Percentiles rank a stretch among this genome's conserved stretches.
phyloP scores from a whole-genome alignment of 345 rosid species.

The Citrus inodora region DNA sequence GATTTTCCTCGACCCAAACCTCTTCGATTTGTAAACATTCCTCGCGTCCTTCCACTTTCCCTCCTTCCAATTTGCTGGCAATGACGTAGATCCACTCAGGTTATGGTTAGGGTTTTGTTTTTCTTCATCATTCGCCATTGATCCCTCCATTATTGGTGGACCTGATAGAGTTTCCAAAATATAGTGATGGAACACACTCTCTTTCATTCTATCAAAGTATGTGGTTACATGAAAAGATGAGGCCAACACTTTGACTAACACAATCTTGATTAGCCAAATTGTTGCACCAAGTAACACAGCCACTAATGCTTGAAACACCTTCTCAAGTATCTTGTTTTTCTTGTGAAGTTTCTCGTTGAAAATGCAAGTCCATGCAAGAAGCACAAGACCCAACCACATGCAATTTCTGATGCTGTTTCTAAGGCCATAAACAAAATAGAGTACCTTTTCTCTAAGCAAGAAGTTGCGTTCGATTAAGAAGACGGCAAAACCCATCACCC shows the following conservation, averaged over 20 bases:
- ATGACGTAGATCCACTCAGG: constrained; percentile 13
- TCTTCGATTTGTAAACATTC: constrained; percentile 12
- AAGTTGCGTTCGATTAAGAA: constrained; percentile 27
- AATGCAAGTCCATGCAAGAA: constrained; percentile 23
- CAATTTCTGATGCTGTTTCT: constrained; percentile 31
- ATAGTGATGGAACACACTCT: constrained; percentile 52
- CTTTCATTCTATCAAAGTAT: constrained; percentile 60
- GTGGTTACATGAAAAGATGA: constrained; percentile 54
- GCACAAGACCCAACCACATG: constrained; percentile 22
- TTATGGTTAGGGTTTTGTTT: background rate
- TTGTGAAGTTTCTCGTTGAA: constrained; percentile 23
- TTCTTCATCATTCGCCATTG: constrained; percentile 16
- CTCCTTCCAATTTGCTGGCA: constrained; percentile 11
- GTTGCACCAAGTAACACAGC: constrained; percentile 48
- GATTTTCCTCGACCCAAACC: constrained; percentile 24
- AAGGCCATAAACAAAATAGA: constrained; percentile 28
- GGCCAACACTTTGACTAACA: constrained; percentile 45
- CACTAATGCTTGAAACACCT: constrained; percentile 26
- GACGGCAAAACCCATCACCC: constrained; percentile 27
- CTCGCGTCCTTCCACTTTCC: background rate
- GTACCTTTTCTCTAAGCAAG: constrained; percentile 31
- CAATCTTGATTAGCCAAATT: constrained; percentile 51
- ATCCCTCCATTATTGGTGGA: constrained; percentile 16
- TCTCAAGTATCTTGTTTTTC: constrained; percentile 24
- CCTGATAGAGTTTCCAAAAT: constrained; percentile 50